Percentiles rank a stretch among this genome's conserved stretches.
phyloP scores from a whole-genome alignment of 495 filamentous ascomycete genomes.

The Hypomontagnella submonticulosa region DNA sequence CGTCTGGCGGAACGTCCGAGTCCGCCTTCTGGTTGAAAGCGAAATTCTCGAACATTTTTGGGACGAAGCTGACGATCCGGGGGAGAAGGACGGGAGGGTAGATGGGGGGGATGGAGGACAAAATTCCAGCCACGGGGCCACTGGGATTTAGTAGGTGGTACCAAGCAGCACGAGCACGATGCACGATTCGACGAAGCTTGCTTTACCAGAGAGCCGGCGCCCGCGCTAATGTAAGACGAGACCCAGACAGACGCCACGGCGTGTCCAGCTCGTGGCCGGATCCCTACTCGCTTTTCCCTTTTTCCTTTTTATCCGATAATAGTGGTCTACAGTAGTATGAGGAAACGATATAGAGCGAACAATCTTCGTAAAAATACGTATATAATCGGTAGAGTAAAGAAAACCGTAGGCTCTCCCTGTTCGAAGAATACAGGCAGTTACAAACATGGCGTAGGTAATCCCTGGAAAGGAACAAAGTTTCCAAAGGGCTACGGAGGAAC shows the following conservation, averaged over 20 bases:
- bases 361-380: neutral
- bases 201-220: constrained; percentile 39
- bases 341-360: neutral
- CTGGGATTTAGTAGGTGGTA: constrained; percentile 38
- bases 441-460: neutral
- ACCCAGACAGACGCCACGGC: constrained; percentile 36
- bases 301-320: constrained; percentile 26
- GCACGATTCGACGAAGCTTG: constrained; percentile 35
- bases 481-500: neutral
- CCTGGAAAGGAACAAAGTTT: neutral
- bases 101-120: constrained; percentile 5
- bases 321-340: neutral
- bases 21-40: constrained; percentile 24
- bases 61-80: constrained; percentile 4
- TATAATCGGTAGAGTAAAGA: no score
- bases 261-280: constrained; percentile 39
- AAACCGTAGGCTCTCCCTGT: no score
- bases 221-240: constrained; percentile 44
- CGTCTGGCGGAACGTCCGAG: constrained; percentile 26
- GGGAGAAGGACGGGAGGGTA: neutral
- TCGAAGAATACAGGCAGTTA: no score
- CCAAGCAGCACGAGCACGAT: constrained; percentile 13
- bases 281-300: constrained; percentile 7
- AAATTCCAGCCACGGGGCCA: constrained; percentile 27
- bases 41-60: constrained; percentile 30